Base-by-base conservation (phyloP, 148 eudicot genomes). In the Tetragonia tetragonoides region DNA sequence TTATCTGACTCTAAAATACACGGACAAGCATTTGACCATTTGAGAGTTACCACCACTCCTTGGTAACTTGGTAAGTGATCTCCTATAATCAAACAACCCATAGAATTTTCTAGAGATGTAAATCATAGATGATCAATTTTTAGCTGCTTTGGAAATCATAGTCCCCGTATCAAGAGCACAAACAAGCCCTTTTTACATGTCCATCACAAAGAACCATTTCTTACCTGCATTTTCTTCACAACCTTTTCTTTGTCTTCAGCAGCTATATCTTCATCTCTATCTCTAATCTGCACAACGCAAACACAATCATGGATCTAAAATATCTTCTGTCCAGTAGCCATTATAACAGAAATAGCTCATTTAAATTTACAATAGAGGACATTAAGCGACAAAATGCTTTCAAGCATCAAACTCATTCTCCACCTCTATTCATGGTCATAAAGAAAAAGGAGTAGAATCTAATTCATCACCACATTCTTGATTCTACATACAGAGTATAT, bases 171-270 rank as follows among this genome's bases (percentile, higher is more conserved):
- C 49, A 46, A 46, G 49, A 46, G 49, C 49, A 46, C 49, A 46
- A 59, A 39, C 62, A 56, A 77, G 76, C 47, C 17, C 44, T 12
- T 20, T 53, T 72, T 81, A 88, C 90, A 88, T 84, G 79, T 28
- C 34, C 34, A 46, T 6, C 49, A 46, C 49, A 46, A 59, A 39
- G 66, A 63, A 77, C 76, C 56, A n/a, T 53, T 12, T 20, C 60
- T 72, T 81, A 88, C 90, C 89, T 84, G 79, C 75, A 73, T 79
- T 67, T 88, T 84, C 83, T 88, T 90, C 56, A 75, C 47, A 10
- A 54, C 73, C 57, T 69, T 75, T 51, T 82, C 85, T 75, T 81
- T 76, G 40, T 61, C 65, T 37, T 74, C 83, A 71, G 62, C 42
- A 53, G 69, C 84, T 44, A 56, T 85, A 72, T 60, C 74, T 62